These are phyloP conservation scores for Piper longum DNA, from an alignment of 164 flowering plant genomes.

Conservation along the genomic window DNA sequence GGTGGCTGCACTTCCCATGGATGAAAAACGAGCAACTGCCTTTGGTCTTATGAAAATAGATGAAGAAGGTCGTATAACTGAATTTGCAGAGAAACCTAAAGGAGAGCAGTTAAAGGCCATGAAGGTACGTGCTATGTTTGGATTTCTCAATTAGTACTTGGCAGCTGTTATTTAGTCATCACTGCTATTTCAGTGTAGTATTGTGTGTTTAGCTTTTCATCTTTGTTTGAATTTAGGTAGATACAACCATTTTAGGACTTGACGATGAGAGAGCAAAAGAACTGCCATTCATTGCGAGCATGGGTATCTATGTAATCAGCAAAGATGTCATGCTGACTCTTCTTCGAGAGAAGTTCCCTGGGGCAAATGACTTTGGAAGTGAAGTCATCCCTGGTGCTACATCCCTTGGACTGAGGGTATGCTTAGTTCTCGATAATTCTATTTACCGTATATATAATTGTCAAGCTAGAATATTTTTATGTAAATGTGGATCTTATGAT, in stretches of 20 bases:
- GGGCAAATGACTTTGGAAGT: slow-evolving; percentile 96
- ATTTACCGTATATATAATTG: background rate
- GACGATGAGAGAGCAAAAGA: slow-evolving; percentile 89
- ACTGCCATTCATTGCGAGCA: slow-evolving; percentile 91
- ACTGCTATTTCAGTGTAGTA: background rate
- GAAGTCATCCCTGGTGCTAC: slow-evolving; percentile 98
- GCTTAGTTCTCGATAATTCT: slow-evolving; percentile 1
- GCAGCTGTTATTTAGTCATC: background rate
- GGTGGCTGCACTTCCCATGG: slow-evolving; percentile 90
- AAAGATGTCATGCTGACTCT: slow-evolving; percentile 78
- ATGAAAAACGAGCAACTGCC: slow-evolving; percentile 71
- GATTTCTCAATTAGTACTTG: no score
- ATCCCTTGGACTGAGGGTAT: slow-evolving; percentile 72
- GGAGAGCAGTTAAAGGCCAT: slow-evolving; percentile 83
- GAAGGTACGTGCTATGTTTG: slow-evolving; percentile 26
- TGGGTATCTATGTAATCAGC: slow-evolving; percentile 98
- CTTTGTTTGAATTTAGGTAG: slow-evolving; percentile 32
- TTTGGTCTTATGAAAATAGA: slow-evolving; percentile 93
- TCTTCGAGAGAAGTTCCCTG: slow-evolving; percentile 74
- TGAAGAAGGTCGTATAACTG: slow-evolving; percentile 75
- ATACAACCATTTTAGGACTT: slow-evolving; percentile 73
- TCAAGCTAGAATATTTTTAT: background rate
- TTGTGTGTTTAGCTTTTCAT: background rate
- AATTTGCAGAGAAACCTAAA: slow-evolving; percentile 76
- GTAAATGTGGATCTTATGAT: background rate